Evolutionary conservation across 2,329 filamentous ascomycete species (phyloP).

Genomic region (Fusarium illudens): DNA sequence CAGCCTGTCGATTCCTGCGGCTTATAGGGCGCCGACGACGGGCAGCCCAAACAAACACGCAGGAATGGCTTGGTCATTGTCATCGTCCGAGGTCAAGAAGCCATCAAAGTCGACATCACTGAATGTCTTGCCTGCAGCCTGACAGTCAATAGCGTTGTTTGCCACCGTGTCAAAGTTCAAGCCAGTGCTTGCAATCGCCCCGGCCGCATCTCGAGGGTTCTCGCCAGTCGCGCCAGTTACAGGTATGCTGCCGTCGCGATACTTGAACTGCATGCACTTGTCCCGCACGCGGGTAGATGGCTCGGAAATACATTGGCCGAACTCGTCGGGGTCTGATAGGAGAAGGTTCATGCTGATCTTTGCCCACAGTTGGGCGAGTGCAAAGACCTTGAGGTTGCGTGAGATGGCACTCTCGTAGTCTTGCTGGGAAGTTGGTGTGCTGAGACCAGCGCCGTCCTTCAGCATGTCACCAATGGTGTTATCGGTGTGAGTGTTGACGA

Average conservation of each 20-base stretch:
- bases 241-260: background rate
- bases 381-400: background rate
- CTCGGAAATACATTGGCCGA: background rate
- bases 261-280: background rate
- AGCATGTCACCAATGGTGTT: background rate
- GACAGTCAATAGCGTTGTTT: background rate
- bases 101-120: background rate
- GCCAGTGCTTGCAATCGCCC: background rate
- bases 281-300: background rate
- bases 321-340: background rate
- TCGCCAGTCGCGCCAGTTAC: background rate
- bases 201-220: background rate
- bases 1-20: too few species aligned
- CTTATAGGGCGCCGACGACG: background rate
- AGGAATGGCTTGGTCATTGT: background rate
- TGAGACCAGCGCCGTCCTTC: background rate
- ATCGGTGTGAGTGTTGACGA: background rate
- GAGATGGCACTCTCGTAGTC: background rate
- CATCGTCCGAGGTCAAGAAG: background rate
- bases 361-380: background rate
- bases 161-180: background rate
- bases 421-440: background rate
- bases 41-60: background rate
- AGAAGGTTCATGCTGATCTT: background rate
- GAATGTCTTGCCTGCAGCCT: background rate